These are phyloP conservation scores for Xylaria arbuscula DNA, from an alignment of 2,329 filamentous ascomycete genomes.

Conservation along the genomic window DNA sequence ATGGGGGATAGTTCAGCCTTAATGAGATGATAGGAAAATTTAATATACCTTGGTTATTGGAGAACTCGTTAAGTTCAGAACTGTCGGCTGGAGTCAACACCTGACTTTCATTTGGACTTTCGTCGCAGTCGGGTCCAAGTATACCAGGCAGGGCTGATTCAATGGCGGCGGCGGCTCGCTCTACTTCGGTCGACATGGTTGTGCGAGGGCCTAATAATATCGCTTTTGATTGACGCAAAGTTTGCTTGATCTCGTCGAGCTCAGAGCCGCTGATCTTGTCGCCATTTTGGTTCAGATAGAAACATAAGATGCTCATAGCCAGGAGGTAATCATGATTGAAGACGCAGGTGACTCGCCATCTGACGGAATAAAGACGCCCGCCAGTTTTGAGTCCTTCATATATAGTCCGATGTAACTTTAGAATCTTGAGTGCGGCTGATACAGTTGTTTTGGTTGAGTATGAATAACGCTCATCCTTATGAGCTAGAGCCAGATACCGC, in stretches of 20 bases:
- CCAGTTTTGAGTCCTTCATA: conserved; percentile 37
- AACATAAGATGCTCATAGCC: conserved; percentile 36
- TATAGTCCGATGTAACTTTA: conserved; percentile 34
- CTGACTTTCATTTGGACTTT: conserved; percentile 28
- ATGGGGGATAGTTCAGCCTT: neutral
- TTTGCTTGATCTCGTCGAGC: conserved; percentile 32
- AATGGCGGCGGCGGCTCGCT: conserved; percentile 35
- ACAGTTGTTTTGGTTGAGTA: conserved; percentile 43
- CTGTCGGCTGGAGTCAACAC: conserved; percentile 16
- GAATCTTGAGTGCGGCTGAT: conserved; percentile 36
- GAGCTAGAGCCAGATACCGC: conserved; percentile 41
- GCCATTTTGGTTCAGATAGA: conserved; percentile 34
- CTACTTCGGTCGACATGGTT: conserved; percentile 27
- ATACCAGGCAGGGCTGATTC: conserved; percentile 32
- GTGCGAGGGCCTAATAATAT: conserved; percentile 22
- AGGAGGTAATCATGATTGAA: conserved; percentile 37
- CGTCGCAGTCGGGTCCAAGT: conserved; percentile 25
- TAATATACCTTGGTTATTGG: conserved; percentile 32
- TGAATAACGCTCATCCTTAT: conserved; percentile 37
- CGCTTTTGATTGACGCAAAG: conserved; percentile 31
- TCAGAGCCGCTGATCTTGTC: conserved; percentile 32
- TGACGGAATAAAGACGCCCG: conserved; percentile 34
- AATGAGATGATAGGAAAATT: neutral
- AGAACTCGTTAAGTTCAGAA: conserved; percentile 9
- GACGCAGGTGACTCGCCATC: conserved; percentile 36